Conservation (phyloP, 2,329 filamentous ascomycete species). For the Hirsutella thompsonii region DNA sequence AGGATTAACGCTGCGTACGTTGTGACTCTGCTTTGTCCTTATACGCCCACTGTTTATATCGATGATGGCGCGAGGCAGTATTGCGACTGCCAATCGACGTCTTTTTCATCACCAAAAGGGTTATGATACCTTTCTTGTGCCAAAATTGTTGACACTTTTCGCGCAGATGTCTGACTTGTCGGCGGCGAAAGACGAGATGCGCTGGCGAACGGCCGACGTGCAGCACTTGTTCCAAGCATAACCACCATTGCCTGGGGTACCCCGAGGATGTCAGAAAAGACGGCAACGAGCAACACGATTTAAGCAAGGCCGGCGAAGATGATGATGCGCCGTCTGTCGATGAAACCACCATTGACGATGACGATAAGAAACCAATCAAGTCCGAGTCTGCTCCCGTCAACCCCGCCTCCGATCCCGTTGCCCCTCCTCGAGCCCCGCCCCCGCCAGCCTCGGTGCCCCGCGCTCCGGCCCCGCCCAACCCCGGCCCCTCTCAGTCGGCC, state of each 20-base stretch:
- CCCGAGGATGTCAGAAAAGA: slow-evolving; percentile 38
- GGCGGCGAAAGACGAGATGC: slow-evolving; percentile 64
- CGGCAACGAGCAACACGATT: slow-evolving; percentile 10
- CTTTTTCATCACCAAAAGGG: not conserved
- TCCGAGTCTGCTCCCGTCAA: not conserved
- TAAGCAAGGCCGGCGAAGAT: slow-evolving; percentile 9
- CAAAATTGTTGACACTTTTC: too few species aligned
- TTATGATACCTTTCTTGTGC: not conserved
- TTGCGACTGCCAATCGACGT: not conserved
- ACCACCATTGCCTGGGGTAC: slow-evolving; percentile 57
- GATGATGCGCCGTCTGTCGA: slow-evolving; percentile 1
- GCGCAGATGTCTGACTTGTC: slow-evolving; percentile 55
- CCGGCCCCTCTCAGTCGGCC: not conserved
- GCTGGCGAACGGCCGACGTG: slow-evolving; percentile 61
- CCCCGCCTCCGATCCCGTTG: not conserved
- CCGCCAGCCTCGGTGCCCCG: not conserved
- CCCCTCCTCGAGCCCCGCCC: not conserved
- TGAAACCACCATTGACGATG: not conserved
- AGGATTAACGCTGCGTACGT: slow-evolving; percentile 64
- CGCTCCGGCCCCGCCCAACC: slow-evolving; percentile 1
- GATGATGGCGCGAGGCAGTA: too few species aligned
- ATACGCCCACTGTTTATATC: too few species aligned
- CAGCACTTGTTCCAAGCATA: slow-evolving; percentile 60
- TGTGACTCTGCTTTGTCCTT: not conserved
- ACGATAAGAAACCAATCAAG: not conserved